Conservation (phyloP, 2,329 filamentous ascomycete species). For the Coniochaeta sp. region DNA sequence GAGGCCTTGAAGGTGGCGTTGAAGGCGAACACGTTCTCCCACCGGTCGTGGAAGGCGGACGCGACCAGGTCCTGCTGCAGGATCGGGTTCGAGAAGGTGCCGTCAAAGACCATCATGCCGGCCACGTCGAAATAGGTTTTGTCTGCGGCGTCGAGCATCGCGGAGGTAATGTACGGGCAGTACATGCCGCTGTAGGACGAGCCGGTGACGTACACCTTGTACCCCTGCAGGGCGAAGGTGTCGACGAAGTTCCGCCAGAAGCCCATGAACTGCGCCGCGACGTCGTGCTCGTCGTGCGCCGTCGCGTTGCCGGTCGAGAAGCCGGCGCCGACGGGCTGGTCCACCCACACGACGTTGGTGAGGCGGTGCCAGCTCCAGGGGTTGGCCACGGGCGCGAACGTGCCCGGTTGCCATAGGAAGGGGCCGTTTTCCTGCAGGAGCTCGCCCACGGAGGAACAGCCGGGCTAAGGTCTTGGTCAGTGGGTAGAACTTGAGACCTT, state of each 20-base stretch:
- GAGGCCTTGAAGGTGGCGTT: conserved; percentile 35
- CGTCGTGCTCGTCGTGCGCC: conserved; percentile 56
- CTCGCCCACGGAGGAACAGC: conserved; percentile 53
- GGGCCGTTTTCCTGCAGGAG: conserved; percentile 70
- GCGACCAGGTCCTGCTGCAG: conserved; percentile 35
- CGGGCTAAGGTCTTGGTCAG: conserved; percentile 25
- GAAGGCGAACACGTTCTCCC: conserved; percentile 49
- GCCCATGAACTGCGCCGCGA: conserved; percentile 60
- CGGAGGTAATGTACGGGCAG: conserved; percentile 61
- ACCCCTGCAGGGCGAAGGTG: conserved; percentile 54
- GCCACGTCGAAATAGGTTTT: conserved; percentile 57
- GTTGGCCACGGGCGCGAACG: conserved; percentile 53
- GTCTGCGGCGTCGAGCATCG: conserved; percentile 61
- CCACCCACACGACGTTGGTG: conserved; percentile 69
- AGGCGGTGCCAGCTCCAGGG: conserved; percentile 64
- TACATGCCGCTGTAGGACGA: conserved; percentile 57
- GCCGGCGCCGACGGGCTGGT: conserved; percentile 57
- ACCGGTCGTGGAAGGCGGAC: conserved; percentile 50
- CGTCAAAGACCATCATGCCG: conserved; percentile 62
- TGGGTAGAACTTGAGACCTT: not conserved
- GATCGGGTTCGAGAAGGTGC: conserved; percentile 40
- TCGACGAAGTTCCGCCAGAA: conserved; percentile 71
- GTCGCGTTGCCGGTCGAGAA: conserved; percentile 58
- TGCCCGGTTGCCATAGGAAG: conserved; percentile 61
- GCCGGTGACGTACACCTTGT: conserved; percentile 63